Base-by-base conservation (phyloP, 2,329 filamentous ascomycete genomes). In the Colletotrichum filicis region DNA sequence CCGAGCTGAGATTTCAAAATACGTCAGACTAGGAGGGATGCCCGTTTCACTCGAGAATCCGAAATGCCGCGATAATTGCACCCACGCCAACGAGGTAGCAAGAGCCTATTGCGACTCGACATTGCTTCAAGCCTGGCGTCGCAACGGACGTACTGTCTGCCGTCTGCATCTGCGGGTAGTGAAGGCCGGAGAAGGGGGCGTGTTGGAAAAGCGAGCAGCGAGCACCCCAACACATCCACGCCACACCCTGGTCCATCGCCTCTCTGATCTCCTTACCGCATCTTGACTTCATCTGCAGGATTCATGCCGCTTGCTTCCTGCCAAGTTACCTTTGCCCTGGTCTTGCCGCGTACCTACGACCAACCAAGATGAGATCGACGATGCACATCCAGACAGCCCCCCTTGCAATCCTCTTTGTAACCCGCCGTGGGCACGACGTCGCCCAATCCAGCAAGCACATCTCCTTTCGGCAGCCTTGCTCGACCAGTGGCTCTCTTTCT, bases 261-360 rank as follows among this genome's bases (percentile, higher is more conserved):
- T 73, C 66, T 72, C 49, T 69, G 70, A 73, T 70, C 60, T 69
- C 52, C 70, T 60, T 73, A 65, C 70, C 70, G 70, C 70, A 73
- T 73, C 70, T 73, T 70, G 55, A 63, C 69, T 53, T 62, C 58
- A 65, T 56, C 55, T 69, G 70, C 70, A 69, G 70, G 59, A 73
- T 69, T 73, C 30, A 63, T 73, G 66, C 66, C 35, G 37, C 60
- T 64, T 69, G 59, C 28, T 58, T 68, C 30, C 59, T 69, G 60
- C 42, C 69, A 72, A 68, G 65, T 57, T 49, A 58, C 64, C 65
- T 59, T 42, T 49, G 56, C 60, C 28, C 52, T 64, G n/a, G 28
- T 63, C 28, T 52, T 59, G 16, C 53, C 55, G 32, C 32, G 42
- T 53, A 24, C 37, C 59, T 68, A 59, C 37, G 49, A 60, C 70